Conservation (phyloP, 75 land plant species). For the Picea sitchensis region DNA sequence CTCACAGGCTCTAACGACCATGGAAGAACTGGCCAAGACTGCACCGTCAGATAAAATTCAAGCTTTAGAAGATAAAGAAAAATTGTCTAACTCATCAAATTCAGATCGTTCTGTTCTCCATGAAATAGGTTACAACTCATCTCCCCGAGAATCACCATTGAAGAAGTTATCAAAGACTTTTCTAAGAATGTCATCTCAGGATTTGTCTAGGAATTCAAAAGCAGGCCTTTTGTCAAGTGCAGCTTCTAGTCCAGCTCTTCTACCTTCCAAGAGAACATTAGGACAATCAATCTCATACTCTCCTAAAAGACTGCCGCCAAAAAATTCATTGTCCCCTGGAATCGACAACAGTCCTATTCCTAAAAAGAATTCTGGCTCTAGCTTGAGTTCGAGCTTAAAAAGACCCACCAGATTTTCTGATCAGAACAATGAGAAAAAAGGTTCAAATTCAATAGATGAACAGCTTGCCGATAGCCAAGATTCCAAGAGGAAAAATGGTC, state of each 20-base stretch:
- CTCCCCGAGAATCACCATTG: conserved; percentile 9
- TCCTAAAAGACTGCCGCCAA: conserved; percentile 9
- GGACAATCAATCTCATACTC: conserved; percentile 3
- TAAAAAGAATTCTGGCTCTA: background rate
- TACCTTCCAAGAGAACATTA: background rate
- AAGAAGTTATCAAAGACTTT: conserved; percentile 5
- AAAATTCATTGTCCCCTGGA: background rate
- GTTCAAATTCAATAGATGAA: background rate
- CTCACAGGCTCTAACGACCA: background rate
- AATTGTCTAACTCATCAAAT: background rate
- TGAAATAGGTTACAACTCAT: conserved; percentile 8
- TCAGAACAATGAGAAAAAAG: conserved; percentile 4
- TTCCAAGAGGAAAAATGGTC: background rate
- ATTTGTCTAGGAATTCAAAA: background rate
- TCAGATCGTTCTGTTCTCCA: conserved; percentile 7
- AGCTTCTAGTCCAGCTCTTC: background rate
- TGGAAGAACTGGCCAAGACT: background rate
- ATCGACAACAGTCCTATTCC: conserved; percentile 5
- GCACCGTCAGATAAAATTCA: background rate
- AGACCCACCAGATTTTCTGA: conserved; percentile 5
- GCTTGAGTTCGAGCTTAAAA: background rate
- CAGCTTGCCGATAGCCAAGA: background rate
- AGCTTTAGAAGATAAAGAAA: background rate
- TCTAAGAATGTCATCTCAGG: conserved; percentile 7
- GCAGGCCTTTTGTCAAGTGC: background rate